Base-by-base conservation (phyloP, 106 monocot species). In the Acorus calamus region DNA sequence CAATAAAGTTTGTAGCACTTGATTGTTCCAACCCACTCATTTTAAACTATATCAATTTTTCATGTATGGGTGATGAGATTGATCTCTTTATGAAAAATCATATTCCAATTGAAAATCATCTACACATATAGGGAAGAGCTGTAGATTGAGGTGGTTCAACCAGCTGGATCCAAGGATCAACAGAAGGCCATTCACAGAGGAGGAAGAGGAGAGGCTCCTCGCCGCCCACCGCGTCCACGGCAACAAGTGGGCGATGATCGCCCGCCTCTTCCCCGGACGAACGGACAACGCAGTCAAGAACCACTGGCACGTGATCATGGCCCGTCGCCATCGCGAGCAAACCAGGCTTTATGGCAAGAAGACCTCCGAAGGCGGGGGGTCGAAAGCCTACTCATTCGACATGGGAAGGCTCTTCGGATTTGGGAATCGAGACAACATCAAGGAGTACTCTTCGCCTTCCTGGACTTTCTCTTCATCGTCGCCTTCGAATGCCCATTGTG, bases 221-320 rank as follows among this genome's bases (percentile, higher is more conserved):
- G n/a, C n/a, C n/a, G n/a, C n/a, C n/a, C n/a, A n/a, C n/a, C n/a
- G n/a, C n/a, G n/a, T n/a, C n/a, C n/a, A n/a, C n/a, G n/a, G n/a
- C n/a, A n/a, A 93, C 80, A 85, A 76, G 70, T 93, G 93, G 93
- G 85, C 93, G 5, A 73, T 83, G 42, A 93, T 93, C 46, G 77
- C 93, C 9, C 73, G 89, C 8, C 79, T 83, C 56, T 89, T 93
- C 70, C 93, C 93, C 14, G 93, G 93, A 9, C 61, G 89, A 14
- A 93, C 93, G 7, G 93, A 93, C 70, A 93, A 93, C 44, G 85
- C 89, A 2, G 82, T 93, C 55, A 93, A 93, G 76, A 93, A 93
- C 69, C 89, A 93, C 46, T 93, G 93, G 93, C 92, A 92, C 14
- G 87, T 92, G 11, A 73, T 92, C 68, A 81, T 75, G 79, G 92